phyloP scores from a whole-genome alignment of 2,329 filamentous ascomycete genomes.

The Pseudofabraea citricarpa region DNA sequence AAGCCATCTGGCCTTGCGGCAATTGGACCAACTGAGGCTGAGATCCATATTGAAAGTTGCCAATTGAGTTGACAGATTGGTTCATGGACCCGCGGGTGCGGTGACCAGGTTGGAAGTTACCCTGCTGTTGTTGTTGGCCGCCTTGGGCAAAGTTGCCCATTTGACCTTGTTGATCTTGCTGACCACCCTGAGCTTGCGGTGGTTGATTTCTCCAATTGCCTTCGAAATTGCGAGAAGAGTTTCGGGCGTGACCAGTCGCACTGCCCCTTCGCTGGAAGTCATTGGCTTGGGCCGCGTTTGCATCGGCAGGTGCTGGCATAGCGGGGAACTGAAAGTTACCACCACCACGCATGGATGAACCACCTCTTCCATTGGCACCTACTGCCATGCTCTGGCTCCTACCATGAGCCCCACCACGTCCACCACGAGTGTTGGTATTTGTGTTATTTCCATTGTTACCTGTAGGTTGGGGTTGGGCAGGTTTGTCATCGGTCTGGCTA shows the following conservation, averaged over 20 bases:
- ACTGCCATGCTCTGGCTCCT: slow-evolving; percentile 91
- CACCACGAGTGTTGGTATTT: slow-evolving; percentile 36
- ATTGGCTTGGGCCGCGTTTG: slow-evolving; percentile 38
- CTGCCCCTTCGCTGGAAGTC: slow-evolving; percentile 76
- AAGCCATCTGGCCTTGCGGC: slow-evolving; percentile 74
- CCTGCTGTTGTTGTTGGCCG: slow-evolving; percentile 58
- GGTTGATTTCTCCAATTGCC: slow-evolving; percentile 86
- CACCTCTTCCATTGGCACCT: slow-evolving; percentile 63
- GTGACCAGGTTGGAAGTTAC: slow-evolving; percentile 88
- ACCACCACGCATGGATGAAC: slow-evolving; percentile 54
- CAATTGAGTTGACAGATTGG: slow-evolving; percentile 78
- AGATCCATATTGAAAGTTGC: slow-evolving; percentile 81
- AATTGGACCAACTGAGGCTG: slow-evolving; percentile 87
- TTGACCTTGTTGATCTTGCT: slow-evolving; percentile 45
- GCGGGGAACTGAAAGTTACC: slow-evolving; percentile 68
- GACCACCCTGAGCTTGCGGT: slow-evolving; percentile 38
- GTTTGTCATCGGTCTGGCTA: slow-evolving; percentile 20
- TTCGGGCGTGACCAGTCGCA: slow-evolving; percentile 67
- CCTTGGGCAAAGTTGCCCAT: slow-evolving; percentile 65
- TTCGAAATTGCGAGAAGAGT: slow-evolving; percentile 89
- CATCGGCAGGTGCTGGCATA: slow-evolving; percentile 45
- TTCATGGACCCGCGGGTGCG: slow-evolving; percentile 80
- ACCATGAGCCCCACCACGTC: slow-evolving; percentile 56
- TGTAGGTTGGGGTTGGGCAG: slow-evolving; percentile 13
- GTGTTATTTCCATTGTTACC: slow-evolving; percentile 16